A percentile compares a stretch with the other conserved stretches of the same genome.
Evolutionary conservation across 2,329 filamentous ascomycete genomes (phyloP).

Genomic region (Fusarium mundagurra): DNA sequence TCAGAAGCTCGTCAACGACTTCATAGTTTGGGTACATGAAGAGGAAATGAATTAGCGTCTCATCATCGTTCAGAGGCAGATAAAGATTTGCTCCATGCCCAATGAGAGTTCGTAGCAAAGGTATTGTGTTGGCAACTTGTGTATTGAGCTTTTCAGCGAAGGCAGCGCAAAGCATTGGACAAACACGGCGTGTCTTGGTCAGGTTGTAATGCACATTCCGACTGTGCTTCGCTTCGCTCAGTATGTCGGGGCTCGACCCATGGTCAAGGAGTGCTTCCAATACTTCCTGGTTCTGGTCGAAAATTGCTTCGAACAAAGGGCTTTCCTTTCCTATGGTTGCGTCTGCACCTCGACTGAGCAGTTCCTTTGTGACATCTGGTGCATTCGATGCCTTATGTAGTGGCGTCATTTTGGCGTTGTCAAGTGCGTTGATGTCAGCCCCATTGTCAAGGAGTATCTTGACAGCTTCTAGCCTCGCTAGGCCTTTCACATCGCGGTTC

Average conservation of each 20-base stretch:
- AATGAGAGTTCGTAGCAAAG: constrained; percentile 12
- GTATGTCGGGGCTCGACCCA: constrained; percentile 8
- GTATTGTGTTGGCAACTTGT: background rate
- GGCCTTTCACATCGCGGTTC: background rate
- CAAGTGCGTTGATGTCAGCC: constrained; percentile 27
- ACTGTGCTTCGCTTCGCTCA: background rate
- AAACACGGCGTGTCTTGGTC: background rate
- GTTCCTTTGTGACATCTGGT: background rate
- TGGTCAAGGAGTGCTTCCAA: constrained; percentile 26
- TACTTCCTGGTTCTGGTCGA: background rate
- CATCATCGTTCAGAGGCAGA: constrained; percentile 26
- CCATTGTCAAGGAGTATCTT: constrained; percentile 26
- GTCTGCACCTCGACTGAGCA: constrained; percentile 24
- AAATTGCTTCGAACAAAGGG: constrained; percentile 27
- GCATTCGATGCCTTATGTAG: constrained; percentile 17
- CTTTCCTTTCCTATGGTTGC: background rate
- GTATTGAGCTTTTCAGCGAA: background rate
- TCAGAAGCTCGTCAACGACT: background rate
- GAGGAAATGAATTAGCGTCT: constrained; percentile 31
- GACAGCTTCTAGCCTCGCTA: constrained; percentile 15
- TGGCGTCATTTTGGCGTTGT: background rate
- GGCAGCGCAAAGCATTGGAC: constrained; percentile 16
- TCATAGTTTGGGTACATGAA: constrained; percentile 16
- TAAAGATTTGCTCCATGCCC: constrained; percentile 26
- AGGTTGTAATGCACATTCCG: background rate